phyloP scores from a whole-genome alignment of 306 rosid species.

The Geum urbanum region DNA sequence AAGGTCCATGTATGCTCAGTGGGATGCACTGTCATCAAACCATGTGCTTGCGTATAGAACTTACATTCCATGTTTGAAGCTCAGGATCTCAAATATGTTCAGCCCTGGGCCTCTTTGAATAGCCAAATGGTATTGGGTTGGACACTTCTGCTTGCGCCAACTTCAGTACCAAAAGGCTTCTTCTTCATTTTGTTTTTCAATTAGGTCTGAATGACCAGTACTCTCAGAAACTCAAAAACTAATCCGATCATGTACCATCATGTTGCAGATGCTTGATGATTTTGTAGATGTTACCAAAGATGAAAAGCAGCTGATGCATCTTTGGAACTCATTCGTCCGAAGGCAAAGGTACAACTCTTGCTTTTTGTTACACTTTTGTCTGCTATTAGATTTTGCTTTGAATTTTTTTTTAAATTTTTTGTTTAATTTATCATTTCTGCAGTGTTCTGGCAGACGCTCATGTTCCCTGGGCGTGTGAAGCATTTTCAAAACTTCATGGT shows the following conservation, averaged over 20 bases:
- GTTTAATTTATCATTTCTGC: slow-evolving; percentile 28
- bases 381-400: slow-evolving; percentile 10
- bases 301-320: slow-evolving; percentile 96
- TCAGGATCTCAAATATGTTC: neutral
- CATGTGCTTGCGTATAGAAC: too few relatives aligned
- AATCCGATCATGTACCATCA: slow-evolving; percentile 26
- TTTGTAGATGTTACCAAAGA: slow-evolving; percentile 95
- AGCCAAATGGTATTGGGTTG: slow-evolving; percentile 4
- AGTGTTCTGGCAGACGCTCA: slow-evolving; percentile 99
- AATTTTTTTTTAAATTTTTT: too few relatives aligned
- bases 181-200: too few relatives aligned
- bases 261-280: slow-evolving; percentile 96
- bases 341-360: slow-evolving; percentile 65
- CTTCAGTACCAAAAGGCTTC: neutral
- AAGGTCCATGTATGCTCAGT: neutral
- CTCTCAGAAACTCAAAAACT: slow-evolving; percentile 5
- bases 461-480: slow-evolving; percentile 97
- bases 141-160: neutral
- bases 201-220: too few relatives aligned
- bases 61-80: neutral
- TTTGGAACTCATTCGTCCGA: slow-evolving; percentile 94
- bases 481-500: slow-evolving; percentile 82
- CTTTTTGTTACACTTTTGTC: slow-evolving; percentile 19
- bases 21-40: too few relatives aligned
- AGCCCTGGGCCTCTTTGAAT: neutral